These are phyloP conservation scores for Leishmania mexicana DNA, from an alignment of 208 protist species.

Conservation along the genomic window DNA sequence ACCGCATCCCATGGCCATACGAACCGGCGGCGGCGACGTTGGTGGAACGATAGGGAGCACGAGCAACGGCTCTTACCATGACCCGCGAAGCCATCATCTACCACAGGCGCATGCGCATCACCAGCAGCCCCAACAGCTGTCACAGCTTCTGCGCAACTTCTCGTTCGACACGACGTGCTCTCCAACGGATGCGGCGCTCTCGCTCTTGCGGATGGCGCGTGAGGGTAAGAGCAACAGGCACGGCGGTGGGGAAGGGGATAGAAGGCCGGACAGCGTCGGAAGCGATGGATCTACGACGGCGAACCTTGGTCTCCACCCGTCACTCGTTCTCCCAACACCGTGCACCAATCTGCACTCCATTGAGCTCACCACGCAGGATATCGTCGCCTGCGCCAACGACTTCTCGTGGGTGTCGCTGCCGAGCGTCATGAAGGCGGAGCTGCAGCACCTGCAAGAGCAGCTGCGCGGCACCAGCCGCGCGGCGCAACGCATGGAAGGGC, in stretches of 20 bases:
- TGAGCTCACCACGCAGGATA: conserved; percentile 19
- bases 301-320: not conserved
- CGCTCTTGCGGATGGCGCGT: conserved; percentile 22
- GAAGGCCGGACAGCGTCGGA: not conserved
- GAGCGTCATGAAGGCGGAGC: conserved; percentile 28
- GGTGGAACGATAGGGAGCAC: not conserved
- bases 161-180: conserved; percentile 19
- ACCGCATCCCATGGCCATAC: not conserved
- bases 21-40: not conserved
- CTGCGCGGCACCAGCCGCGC: conserved; percentile 16
- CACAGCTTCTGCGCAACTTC: conserved; percentile 13
- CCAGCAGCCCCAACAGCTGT: conserved; percentile 2
- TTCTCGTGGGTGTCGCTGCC: conserved; percentile 34
- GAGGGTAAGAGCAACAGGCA: conserved; percentile 11
- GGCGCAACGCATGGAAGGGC: conserved; percentile 36
- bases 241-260: not conserved
- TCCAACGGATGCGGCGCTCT: conserved; percentile 25
- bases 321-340: not conserved
- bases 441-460: conserved; percentile 27
- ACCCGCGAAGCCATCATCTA: not conserved
- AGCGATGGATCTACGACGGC: conserved; percentile 1
- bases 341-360: conserved; percentile 6
- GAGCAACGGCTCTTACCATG: conserved; percentile 23
- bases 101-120: not conserved
- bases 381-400: conserved; percentile 27